These are phyloP conservation scores for Phytophthora aleatoria DNA, from an alignment of 352 stramenopile species.

Conservation along the genomic window DNA sequence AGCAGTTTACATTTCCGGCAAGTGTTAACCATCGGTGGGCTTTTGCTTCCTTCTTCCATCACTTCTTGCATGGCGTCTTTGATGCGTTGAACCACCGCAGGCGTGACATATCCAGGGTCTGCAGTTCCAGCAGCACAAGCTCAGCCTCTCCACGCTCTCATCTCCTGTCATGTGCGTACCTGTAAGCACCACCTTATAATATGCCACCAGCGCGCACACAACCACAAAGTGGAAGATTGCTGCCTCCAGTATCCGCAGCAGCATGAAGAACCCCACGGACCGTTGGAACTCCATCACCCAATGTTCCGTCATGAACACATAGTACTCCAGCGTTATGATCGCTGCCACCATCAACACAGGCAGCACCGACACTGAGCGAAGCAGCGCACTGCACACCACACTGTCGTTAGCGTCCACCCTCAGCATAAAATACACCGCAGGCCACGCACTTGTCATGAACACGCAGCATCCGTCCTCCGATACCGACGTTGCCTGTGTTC, in stretches of 20 bases:
- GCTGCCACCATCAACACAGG: conserved; percentile 65
- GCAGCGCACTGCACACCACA: conserved; percentile 43
- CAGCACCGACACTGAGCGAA: conserved; percentile 65
- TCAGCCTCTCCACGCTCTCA: background rate
- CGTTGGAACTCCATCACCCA: conserved; percentile 41
- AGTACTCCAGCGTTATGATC: conserved; percentile 76
- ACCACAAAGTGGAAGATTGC: conserved; percentile 67
- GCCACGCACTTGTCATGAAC: conserved; percentile 69
- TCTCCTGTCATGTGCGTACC: conserved; percentile 34
- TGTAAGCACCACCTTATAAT: conserved; percentile 78
- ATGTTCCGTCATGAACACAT: conserved; percentile 60
- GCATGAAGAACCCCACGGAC: conserved; percentile 22
- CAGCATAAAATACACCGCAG: background rate
- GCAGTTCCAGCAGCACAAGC: conserved; percentile 2
- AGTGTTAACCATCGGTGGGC: conserved; percentile 25
- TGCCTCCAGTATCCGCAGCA: conserved; percentile 42
- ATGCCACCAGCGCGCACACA: conserved; percentile 54
- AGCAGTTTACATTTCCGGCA: conserved; percentile 72
- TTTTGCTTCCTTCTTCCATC: conserved; percentile 52
- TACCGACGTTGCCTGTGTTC: background rate
- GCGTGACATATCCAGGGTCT: conserved; percentile 86
- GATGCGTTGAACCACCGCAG: conserved; percentile 58
- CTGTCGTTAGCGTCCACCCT: background rate
- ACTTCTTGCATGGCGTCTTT: conserved; percentile 65
- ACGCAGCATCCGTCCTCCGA: conserved; percentile 55